Evolutionary conservation across 768 basidiomycete genomes (phyloP).

Genomic region (Lactarius hatsudake): DNA sequence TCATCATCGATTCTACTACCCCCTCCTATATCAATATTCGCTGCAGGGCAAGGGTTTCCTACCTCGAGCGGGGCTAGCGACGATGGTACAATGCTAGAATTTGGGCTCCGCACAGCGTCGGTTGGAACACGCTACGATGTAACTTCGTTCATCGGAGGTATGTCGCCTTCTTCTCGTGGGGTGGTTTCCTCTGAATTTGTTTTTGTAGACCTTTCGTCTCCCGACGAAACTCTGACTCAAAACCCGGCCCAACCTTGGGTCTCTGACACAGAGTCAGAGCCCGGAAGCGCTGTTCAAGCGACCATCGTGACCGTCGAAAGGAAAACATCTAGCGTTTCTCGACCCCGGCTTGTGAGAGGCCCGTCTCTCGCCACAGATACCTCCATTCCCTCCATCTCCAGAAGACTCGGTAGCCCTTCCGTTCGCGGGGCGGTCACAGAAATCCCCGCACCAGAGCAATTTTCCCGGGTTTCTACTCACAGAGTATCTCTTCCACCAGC

Average conservation of each 20-base stretch:
- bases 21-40: slow-evolving; percentile 31
- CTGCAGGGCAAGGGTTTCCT: slow-evolving; percentile 29
- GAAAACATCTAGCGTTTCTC: slow-evolving; percentile 17
- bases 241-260: not conserved
- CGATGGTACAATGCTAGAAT: not conserved
- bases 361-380: not conserved
- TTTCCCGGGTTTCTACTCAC: not conserved
- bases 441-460: not conserved
- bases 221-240: slow-evolving; percentile 24
- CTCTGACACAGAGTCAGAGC: slow-evolving; percentile 14
- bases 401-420: not conserved
- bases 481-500: not conserved
- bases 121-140: slow-evolving; percentile 62
- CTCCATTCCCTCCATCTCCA: not conserved
- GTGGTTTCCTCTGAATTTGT: not conserved
- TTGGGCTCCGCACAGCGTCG: slow-evolving; percentile 37
- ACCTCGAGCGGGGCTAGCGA: slow-evolving; percentile 23
- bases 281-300: slow-evolving; percentile 9
- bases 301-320: slow-evolving; percentile 24
- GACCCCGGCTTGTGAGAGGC: slow-evolving; percentile 1
- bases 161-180: slow-evolving; percentile 25
- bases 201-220: slow-evolving; percentile 37
- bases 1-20: slow-evolving; percentile 15
- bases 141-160: slow-evolving; percentile 67
- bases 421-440: not conserved